These are phyloP conservation scores for Cucurbita argyrosperma DNA, from an alignment of 306 rosid genomes.

Conservation along the genomic window DNA sequence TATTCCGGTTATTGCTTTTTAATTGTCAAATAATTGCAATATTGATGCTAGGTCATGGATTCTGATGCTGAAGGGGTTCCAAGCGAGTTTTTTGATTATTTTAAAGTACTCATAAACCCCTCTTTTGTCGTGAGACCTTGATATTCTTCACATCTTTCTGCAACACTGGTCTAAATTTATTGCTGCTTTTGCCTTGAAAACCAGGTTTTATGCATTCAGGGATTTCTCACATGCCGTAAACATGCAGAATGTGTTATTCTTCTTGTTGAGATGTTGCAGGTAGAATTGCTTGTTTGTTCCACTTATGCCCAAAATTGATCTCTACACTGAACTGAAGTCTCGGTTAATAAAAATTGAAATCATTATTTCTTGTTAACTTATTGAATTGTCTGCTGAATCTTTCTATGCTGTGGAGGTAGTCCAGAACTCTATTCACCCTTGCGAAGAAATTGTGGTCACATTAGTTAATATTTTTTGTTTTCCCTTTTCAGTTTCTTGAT, in stretches of 20 bases:
- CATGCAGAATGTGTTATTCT: slow-evolving; percentile 98
- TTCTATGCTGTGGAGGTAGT: neutral
- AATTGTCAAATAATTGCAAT: slow-evolving; percentile 4
- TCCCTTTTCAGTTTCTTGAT: neutral
- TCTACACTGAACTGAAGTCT: neutral
- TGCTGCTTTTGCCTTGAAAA: slow-evolving; percentile 12
- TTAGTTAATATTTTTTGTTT: neutral
- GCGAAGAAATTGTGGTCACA: neutral
- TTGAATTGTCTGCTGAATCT: neutral
- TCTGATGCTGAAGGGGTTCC: slow-evolving; percentile 99
- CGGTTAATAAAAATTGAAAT: neutral
- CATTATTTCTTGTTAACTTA: neutral
- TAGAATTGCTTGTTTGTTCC: slow-evolving; percentile 6
- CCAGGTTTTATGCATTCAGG: slow-evolving; percentile 99
- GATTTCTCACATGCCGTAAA: slow-evolving; percentile 99
- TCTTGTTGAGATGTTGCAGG: slow-evolving; percentile 99
- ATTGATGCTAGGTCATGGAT: slow-evolving; percentile 81
- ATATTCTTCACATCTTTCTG: neutral
- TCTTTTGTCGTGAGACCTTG: neutral
- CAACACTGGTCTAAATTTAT: slow-evolving; percentile 5
- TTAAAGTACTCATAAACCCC: slow-evolving; percentile 45
- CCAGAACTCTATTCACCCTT: neutral
- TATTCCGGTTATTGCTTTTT: neutral
- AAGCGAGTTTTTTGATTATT: slow-evolving; percentile 96
- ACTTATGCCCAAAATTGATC: neutral